These are phyloP conservation scores for Phaeotremella skinneri DNA, from an alignment of 768 basidiomycete species.

Conservation along the genomic window DNA sequence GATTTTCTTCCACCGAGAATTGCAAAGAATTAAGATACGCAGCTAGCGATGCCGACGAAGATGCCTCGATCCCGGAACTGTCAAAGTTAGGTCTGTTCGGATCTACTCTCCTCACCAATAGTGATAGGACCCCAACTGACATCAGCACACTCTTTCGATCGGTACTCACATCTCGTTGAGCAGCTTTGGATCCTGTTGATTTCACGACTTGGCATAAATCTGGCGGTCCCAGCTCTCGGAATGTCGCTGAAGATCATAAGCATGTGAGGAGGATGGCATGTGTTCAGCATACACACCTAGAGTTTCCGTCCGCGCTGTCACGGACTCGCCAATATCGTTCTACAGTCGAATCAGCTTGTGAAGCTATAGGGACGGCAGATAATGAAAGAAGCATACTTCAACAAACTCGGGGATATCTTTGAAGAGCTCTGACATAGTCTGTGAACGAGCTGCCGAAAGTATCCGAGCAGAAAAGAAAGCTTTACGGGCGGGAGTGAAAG, in stretches of 20 bases:
- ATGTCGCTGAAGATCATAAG: constrained; percentile 65
- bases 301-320: constrained; percentile 86
- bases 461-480: too few species aligned
- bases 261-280: constrained; percentile 24
- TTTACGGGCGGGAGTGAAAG: too few species aligned
- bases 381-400: constrained; percentile 62
- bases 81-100: neutral
- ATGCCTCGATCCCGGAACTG: constrained; percentile 96
- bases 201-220: constrained; percentile 96
- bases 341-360: constrained; percentile 1
- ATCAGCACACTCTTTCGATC: constrained; percentile 11
- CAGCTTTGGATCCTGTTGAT: constrained; percentile 69
- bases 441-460: neutral
- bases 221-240: constrained; percentile 94
- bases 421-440: constrained; percentile 54
- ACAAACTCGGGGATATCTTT: constrained; percentile 92
- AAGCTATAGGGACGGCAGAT: constrained; percentile 15
- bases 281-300: constrained; percentile 62
- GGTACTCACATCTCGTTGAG: constrained; percentile 76
- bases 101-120: constrained; percentile 55
- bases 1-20: constrained; percentile 84
- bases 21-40: constrained; percentile 99
- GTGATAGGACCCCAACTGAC: constrained; percentile 89
- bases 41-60: constrained; percentile 93
- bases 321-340: constrained; percentile 83